Base-by-base conservation (phyloP, 495 filamentous ascomycete species). In the Penicillium mononematosum region DNA sequence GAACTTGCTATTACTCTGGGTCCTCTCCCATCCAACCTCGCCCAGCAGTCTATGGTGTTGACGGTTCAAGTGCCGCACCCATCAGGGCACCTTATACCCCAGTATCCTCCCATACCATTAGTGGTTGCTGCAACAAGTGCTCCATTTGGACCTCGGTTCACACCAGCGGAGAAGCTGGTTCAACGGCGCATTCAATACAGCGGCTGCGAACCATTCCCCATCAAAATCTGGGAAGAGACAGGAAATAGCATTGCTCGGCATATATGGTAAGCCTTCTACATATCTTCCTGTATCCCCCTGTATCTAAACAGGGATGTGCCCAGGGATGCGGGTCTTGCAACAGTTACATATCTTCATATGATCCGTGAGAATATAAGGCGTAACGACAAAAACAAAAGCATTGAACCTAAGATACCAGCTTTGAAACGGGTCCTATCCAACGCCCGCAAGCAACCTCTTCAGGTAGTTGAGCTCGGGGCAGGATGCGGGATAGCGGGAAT, bases 171-270 rank as follows among this genome's bases (percentile, higher is more conserved):
- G n/a, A 77, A 74, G 32, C 65, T 76, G 45, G 75, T 88, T 16
- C 76, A 83, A 53, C 75, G 84, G 51, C 73, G 82, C 1, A 75
- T 90, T 20, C 53, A 59, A 47, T 25, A 49, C 72, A 20, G 58
- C 66, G 19, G 61, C 63, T 12, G 47, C 52, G 7, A 60, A 36
- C 25, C 46, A 10, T n/a, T n/a, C n/a, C 36, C 16, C 16, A 61
- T 83, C 39, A 63, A 57, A 49, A 82, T 97, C 20, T 88, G 88
- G 76, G 94, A 98, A 65, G 92, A 98, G 57, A 91, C 91, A 2
- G 93, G 92, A 7, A 92, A 98, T 68, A 96, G 90, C 67, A 96
- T 98, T 63, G 92, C 93, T 16, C 81, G 92, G 16, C 94, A 98
- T 72, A 84, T 98, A 45, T 98, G 94, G 94, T 93, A 85, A 70